Evolutionary conservation across 306 rosid species (phyloP), one percentile per base, ranked within the genome.

Genomic region (Senna siamea): DNA sequence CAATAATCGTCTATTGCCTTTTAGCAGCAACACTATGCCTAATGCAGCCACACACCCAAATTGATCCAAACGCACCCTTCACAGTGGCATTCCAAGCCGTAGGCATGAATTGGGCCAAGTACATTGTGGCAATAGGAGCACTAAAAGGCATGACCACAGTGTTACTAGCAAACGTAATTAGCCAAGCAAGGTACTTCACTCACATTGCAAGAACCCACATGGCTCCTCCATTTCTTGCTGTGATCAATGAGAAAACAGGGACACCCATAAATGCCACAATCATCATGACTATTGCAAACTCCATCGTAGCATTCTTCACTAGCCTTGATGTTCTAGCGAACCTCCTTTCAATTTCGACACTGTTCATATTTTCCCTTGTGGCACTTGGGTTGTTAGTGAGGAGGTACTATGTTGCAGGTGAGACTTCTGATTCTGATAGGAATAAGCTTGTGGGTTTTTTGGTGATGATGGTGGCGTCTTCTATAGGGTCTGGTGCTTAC

Each of bases 1-100:
- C 75, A 5, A 80, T 82, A 0, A 5, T 63, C 0, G 8, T 40
- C 0, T 80, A 85, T n/a, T 82, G 81, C 43, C 19, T 83, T 32
- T 69, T 87, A 0, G 87, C 83, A 1, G 52, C 74, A 0, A 83
- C 87, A 0, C 44, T 87, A 0, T 80, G 86, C 78, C 78, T 87
- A 0, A 81, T 85, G 89, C 86, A 78, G 17, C 74, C 80, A 0
- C 80, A 28, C 19, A 0, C 3, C 0, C 0, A 30, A 0, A 44
- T 87, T 0, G 87, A 85, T 6, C n/a, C 7, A 9, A 12, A 80
- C 5, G 87, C 87, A 0, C 86, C 89, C 0, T 80, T 74, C 67
- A 74, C 89, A 0, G 37, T 69, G 4, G 89, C 92, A 0, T 85
- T 85, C 22, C 79, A 82, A 52, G 76, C 79, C 0, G 84, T 61